Evolutionary conservation across 345 rosid genomes (phyloP).

Genomic region (Lumnitzera racemosa): DNA sequence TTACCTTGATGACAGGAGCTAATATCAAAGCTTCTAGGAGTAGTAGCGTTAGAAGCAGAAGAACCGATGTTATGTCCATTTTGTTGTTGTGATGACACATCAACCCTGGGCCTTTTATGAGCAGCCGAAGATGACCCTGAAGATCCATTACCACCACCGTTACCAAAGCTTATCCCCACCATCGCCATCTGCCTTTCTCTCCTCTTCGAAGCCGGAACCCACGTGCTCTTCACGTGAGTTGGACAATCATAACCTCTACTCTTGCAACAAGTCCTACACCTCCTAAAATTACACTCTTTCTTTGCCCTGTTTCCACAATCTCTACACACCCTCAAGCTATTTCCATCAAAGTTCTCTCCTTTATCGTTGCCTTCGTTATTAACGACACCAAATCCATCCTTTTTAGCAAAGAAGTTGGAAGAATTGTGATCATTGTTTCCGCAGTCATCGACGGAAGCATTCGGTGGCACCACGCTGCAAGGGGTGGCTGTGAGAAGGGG

Average conservation of each 20-base stretch:
- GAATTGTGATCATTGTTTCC: not conserved
- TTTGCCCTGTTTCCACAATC: constrained; percentile 85
- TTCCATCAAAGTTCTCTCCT: constrained; percentile 1
- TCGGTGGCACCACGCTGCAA: constrained; percentile 9
- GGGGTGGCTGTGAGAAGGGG: constrained; percentile 21
- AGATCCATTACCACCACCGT: constrained; percentile 23
- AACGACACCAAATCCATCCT: constrained; percentile 10
- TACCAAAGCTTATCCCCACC: constrained; percentile 10
- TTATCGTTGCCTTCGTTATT: constrained; percentile 9
- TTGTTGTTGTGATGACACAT: constrained; percentile 15
- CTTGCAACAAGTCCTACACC: constrained; percentile 88
- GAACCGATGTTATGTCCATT: constrained; percentile 17
- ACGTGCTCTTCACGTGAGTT: constrained; percentile 83
- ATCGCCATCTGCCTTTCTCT: constrained; percentile 24
- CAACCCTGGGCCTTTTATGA: constrained; percentile 40
- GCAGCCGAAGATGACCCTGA: constrained; percentile 41
- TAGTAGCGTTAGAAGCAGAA: constrained; percentile 26
- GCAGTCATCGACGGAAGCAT: not conserved
- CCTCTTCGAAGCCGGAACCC: constrained; percentile 60
- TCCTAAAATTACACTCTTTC: constrained; percentile 56
- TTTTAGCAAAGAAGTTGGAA: constrained; percentile 13
- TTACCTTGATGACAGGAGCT: constrained; percentile 45
- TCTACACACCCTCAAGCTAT: constrained; percentile 39
- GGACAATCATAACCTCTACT: constrained; percentile 55
- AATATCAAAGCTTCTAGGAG: constrained; percentile 29